Evolutionary conservation across 768 basidiomycete species (phyloP).

Genomic region (Boletus sp.): DNA sequence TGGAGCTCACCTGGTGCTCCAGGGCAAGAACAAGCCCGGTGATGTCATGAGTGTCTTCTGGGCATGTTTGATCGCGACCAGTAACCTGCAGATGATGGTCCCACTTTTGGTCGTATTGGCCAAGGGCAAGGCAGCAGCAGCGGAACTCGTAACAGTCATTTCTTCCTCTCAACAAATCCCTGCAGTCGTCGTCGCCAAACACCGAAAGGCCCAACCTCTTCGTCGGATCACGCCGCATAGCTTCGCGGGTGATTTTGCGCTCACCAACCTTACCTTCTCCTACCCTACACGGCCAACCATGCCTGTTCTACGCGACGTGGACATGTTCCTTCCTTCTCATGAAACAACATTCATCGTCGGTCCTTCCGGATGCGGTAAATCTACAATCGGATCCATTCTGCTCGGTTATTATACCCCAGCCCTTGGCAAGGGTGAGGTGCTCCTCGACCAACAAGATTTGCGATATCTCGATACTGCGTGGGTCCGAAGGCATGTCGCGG

Average conservation of each 20-base stretch:
- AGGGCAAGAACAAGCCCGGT: slow-evolving; percentile 65
- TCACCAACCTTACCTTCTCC: slow-evolving; percentile 61
- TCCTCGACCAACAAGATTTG: slow-evolving; percentile 82
- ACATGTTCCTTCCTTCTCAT: slow-evolving; percentile 65
- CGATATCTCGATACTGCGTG: slow-evolving; percentile 69
- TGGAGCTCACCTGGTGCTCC: slow-evolving; percentile 83
- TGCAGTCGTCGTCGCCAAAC: slow-evolving; percentile 20
- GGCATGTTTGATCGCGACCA: slow-evolving; percentile 90
- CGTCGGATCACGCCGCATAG: slow-evolving; percentile 63
- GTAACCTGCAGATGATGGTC: slow-evolving; percentile 83
- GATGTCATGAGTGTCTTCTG: slow-evolving; percentile 97
- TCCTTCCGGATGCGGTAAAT: slow-evolving; percentile 76
- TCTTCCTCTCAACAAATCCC: slow-evolving; percentile 36
- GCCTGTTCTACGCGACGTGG: slow-evolving; percentile 56
- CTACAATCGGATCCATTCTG: slow-evolving; percentile 61
- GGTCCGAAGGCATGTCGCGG: slow-evolving; percentile 67
- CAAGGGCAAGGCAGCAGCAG: slow-evolving; percentile 56
- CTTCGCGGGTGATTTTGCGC: slow-evolving; percentile 69
- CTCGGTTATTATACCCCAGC: slow-evolving; percentile 72
- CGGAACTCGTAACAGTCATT: slow-evolving; percentile 25
- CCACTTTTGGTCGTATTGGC: slow-evolving; percentile 71
- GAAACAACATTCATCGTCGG: slow-evolving; percentile 84
- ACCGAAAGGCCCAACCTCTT: slow-evolving; percentile 33
- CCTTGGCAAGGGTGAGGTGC: slow-evolving; percentile 53
- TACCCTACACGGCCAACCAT: slow-evolving; percentile 71